Conservation (phyloP, 371 early-diverging fungal genomes). For the Gilbertella persicaria region DNA sequence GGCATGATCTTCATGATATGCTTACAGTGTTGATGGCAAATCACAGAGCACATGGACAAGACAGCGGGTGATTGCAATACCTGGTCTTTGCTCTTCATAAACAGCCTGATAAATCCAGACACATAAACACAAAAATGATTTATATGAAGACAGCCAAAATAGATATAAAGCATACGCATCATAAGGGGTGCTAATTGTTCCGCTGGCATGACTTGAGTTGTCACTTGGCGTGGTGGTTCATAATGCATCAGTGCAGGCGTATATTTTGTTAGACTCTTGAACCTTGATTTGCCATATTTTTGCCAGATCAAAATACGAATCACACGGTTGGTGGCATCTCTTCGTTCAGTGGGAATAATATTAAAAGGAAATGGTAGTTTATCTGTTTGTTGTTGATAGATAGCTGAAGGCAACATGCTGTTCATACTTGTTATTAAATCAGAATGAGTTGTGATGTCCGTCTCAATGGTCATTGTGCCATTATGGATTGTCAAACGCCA, state of each 20-base stretch:
- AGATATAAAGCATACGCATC: slow-evolving; percentile 24
- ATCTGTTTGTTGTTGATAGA: slow-evolving; percentile 23
- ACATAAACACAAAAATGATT: slow-evolving; percentile 26
- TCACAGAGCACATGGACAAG: slow-evolving; percentile 32
- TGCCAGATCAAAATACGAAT: slow-evolving; percentile 29
- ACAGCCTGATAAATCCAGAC: slow-evolving; percentile 22
- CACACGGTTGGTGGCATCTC: slow-evolving; percentile 5
- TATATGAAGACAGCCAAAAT: slow-evolving; percentile 30
- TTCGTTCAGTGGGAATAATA: neutral
- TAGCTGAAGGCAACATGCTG: slow-evolving; percentile 21
- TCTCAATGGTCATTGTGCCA: slow-evolving; percentile 31
- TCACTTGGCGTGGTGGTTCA: slow-evolving; percentile 1
- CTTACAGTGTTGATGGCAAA: slow-evolving; percentile 28
- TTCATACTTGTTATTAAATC: slow-evolving; percentile 28
- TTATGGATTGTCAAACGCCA: slow-evolving; percentile 39
- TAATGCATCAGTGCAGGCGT: slow-evolving; percentile 4
- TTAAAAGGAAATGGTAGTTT: slow-evolving; percentile 7
- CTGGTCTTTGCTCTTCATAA: slow-evolving; percentile 6
- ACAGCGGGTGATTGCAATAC: slow-evolving; percentile 27
- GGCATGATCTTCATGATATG: slow-evolving; percentile 23
- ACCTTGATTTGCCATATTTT: slow-evolving; percentile 34
- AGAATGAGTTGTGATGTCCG: slow-evolving; percentile 30
- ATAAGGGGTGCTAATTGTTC: slow-evolving; percentile 12
- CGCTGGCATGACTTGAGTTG: neutral
- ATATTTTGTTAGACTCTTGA: slow-evolving; percentile 21